phyloP scores from a whole-genome alignment of 139 green algal species.

The Zygnema cylindricum region DNA sequence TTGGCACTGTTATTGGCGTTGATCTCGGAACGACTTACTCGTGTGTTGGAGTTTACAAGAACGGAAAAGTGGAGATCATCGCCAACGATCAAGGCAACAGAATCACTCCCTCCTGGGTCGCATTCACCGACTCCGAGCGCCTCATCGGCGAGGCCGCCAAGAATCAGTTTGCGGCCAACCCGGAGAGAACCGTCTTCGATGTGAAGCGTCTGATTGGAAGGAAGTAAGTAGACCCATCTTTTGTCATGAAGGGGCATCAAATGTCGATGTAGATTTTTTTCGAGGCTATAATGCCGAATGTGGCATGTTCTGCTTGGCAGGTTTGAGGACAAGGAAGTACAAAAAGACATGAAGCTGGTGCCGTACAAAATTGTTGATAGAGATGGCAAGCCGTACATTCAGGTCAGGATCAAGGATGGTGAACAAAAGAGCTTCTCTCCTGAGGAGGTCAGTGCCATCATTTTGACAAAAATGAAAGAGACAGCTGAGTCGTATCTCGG shows the following conservation, averaged over 20 bases:
- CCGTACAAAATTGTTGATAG: constrained; percentile 96
- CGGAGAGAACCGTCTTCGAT: constrained; percentile 92
- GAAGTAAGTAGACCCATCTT: constrained; percentile 72
- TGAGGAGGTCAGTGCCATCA: constrained; percentile 98
- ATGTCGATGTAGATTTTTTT: not conserved
- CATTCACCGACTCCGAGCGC: constrained; percentile 97
- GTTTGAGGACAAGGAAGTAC: constrained; percentile 90
- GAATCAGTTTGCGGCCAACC: constrained; percentile 96
- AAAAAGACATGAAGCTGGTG: constrained; percentile 94
- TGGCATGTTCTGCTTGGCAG: constrained; percentile 61
- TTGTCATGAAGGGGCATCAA: not conserved
- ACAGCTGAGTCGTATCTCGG: constrained; percentile 86
- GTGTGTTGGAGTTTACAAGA: constrained; percentile 99
- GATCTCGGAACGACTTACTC: constrained; percentile 97
- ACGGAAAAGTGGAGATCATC: constrained; percentile 97
- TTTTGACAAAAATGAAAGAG: constrained; percentile 95
- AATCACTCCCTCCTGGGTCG: constrained; percentile 98
- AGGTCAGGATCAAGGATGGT: constrained; percentile 67
- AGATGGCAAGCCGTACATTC: constrained; percentile 91
- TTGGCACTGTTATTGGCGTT: constrained; percentile 89
- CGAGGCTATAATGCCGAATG: not conserved
- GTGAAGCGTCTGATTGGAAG: constrained; percentile 98
- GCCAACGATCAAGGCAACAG: constrained; percentile 98
- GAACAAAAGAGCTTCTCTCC: constrained; percentile 83
- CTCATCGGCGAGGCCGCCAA: constrained; percentile 97